Conservation (phyloP, 164 flowering plant species). For the Kalanchoe fedtschenkoi region DNA sequence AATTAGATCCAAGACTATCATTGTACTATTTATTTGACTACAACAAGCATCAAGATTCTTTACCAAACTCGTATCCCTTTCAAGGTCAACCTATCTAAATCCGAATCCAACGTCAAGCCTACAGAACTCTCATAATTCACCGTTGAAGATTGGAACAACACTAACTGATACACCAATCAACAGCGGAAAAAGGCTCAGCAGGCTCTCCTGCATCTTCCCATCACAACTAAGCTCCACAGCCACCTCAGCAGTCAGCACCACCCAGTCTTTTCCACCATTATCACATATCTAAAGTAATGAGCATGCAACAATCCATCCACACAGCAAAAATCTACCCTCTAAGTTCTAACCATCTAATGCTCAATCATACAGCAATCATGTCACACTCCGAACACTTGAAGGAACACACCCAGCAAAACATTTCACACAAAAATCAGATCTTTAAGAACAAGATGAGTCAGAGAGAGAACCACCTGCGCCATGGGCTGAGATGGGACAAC, state of each 20-base stretch:
- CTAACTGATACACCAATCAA: background rate
- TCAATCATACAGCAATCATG: background rate
- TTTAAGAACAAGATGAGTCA: background rate
- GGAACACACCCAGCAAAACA: background rate
- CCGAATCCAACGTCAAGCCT: background rate
- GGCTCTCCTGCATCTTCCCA: background rate
- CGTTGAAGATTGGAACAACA: background rate
- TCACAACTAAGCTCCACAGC: background rate
- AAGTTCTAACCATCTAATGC: background rate
- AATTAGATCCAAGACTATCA: background rate
- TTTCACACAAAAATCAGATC: no score
- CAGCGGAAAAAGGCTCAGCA: background rate
- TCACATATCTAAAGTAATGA: background rate
- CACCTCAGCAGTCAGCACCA: background rate
- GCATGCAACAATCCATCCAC: background rate
- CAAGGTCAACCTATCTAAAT: background rate
- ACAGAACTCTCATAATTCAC: background rate
- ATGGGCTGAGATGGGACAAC: slow-evolving; percentile 87
- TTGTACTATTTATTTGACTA: background rate
- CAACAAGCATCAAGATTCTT: background rate
- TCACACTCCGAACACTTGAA: background rate
- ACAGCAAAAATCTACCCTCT: background rate
- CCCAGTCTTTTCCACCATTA: background rate
- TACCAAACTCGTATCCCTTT: background rate
- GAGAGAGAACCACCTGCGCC: slow-evolving; percentile 52